phyloP scores from a whole-genome alignment of 768 basidiomycete species.

The Russula sp. region DNA sequence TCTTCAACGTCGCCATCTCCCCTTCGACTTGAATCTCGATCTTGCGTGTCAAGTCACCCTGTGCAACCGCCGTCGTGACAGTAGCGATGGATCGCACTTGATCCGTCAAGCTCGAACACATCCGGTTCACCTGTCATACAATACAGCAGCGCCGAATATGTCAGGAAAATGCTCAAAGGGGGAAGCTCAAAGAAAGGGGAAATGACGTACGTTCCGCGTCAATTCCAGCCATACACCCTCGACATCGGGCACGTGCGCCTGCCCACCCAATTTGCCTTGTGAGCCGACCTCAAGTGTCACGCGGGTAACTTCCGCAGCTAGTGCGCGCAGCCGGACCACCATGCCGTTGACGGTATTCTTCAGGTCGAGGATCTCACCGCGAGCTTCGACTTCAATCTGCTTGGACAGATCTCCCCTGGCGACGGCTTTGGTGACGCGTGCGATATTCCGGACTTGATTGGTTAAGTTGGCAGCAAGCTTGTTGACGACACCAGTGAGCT shows the following conservation, averaged over 20 bases:
- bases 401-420: slow-evolving; percentile 82
- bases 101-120: slow-evolving; percentile 71
- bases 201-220: slow-evolving; percentile 52
- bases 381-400: slow-evolving; percentile 82
- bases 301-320: slow-evolving; percentile 73
- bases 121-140: slow-evolving; percentile 50
- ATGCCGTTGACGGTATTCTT: slow-evolving; percentile 50
- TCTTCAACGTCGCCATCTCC: slow-evolving; percentile 76
- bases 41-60: slow-evolving; percentile 82
- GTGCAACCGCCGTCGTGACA: slow-evolving; percentile 81
- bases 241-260: slow-evolving; percentile 69
- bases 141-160: not conserved
- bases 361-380: slow-evolving; percentile 80
- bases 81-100: slow-evolving; percentile 71
- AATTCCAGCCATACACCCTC: slow-evolving; percentile 80
- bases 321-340: slow-evolving; percentile 42
- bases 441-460: slow-evolving; percentile 44
- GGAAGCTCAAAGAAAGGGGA: not conserved
- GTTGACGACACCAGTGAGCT: slow-evolving; percentile 73
- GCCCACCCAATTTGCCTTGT: slow-evolving; percentile 80
- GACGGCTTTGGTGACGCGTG: slow-evolving; percentile 58
- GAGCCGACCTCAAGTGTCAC: slow-evolving; percentile 78
- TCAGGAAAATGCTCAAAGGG: not conserved
- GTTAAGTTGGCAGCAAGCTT: slow-evolving; percentile 70
- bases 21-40: slow-evolving; percentile 81